Percentiles rank a stretch among this genome's conserved stretches.
These are phyloP conservation scores for Paramecium pentaurelia DNA, from an alignment of 73 alveolate species.

Conservation along the genomic window DNA sequence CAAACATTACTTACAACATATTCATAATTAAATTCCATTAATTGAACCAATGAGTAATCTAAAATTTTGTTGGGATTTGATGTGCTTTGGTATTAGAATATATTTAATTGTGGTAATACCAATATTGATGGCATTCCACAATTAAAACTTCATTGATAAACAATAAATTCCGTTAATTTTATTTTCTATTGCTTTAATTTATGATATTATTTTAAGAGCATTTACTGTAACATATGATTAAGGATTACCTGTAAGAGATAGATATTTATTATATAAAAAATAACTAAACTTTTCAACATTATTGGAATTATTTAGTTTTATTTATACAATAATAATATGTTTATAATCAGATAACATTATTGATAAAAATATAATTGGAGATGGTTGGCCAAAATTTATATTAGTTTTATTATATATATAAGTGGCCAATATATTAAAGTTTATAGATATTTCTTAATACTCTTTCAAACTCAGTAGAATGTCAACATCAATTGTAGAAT, in stretches of 20 bases:
- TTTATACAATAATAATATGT: neutral
- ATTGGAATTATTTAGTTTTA: neutral
- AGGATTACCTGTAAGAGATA: slow-evolving; percentile 37
- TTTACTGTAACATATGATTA: slow-evolving; percentile 15
- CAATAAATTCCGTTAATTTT: neutral
- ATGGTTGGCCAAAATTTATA: slow-evolving; percentile 40
- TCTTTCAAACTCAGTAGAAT: neutral
- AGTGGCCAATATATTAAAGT: neutral
- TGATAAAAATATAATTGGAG: slow-evolving; percentile 19
- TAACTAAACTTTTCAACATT: neutral
- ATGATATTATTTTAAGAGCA: neutral
- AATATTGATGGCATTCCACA: neutral
- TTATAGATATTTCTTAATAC: neutral
- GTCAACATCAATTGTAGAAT: slow-evolving; percentile 5
- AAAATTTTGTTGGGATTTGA: slow-evolving; percentile 28
- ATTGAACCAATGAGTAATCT: neutral
- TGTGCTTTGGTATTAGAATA: neutral
- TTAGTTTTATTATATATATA: neutral
- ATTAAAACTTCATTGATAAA: neutral
- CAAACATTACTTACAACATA: neutral
- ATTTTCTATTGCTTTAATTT: neutral
- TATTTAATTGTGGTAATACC: slow-evolving; percentile 21
- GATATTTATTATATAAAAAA: neutral
- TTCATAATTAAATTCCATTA: slow-evolving; percentile 11
- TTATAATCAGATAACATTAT: neutral